phyloP scores from a whole-genome alignment of 176 grass and related monocot species.

The Dendrocalamus sinicus region DNA sequence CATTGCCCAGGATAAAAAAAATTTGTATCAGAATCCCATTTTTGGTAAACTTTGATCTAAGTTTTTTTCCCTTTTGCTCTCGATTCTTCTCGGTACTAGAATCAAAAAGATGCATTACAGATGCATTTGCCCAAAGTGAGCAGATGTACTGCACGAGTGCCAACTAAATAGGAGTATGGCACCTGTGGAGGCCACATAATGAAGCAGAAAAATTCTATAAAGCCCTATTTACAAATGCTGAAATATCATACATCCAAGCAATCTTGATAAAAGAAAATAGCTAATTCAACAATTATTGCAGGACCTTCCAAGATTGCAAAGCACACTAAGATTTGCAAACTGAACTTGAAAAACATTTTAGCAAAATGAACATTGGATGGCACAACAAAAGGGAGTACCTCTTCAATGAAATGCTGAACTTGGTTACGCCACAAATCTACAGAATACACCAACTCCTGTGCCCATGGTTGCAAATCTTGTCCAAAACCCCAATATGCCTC shows the following conservation, averaged over 20 bases:
- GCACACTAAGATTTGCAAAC: neutral
- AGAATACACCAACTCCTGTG: conserved; percentile 77
- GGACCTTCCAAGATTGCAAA: conserved; percentile 1
- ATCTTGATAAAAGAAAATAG: neutral
- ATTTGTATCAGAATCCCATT: neutral
- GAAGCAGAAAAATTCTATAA: conserved; percentile 5
- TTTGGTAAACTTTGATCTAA: neutral
- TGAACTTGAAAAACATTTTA: conserved; percentile 12
- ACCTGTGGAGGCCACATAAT: too few relatives aligned
- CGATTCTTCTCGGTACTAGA: neutral
- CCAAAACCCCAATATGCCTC: conserved; percentile 78
- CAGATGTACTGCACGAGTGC: neutral
- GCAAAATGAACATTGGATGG: conserved; percentile 7
- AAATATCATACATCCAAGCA: conserved; percentile 11
- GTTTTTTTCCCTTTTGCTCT: neutral
- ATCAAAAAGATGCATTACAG: neutral
- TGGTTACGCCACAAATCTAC: conserved; percentile 85
- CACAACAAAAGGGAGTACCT: conserved; percentile 51
- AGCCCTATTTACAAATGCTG: neutral
- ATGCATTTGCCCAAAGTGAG: neutral
- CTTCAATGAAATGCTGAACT: conserved; percentile 87
- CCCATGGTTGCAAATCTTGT: conserved; percentile 87
- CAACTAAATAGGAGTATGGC: neutral
- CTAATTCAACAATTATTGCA: neutral
- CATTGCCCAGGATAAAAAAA: neutral